phyloP scores from a whole-genome alignment of 2,329 filamentous ascomycete genomes.

The Alternaria arborescens region DNA sequence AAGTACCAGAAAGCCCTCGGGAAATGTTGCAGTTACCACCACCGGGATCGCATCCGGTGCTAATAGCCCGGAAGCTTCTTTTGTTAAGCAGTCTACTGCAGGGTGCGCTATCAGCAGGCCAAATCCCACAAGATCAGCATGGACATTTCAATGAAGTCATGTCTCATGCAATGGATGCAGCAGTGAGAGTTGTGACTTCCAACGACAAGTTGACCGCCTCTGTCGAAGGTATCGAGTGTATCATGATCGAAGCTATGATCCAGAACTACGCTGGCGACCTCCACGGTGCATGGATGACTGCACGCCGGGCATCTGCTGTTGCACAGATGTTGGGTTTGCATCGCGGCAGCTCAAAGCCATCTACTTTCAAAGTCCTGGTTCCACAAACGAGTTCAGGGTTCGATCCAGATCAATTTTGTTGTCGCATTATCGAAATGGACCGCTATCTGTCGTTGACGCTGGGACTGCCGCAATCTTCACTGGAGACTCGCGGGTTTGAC shows the following conservation, averaged over 20 bases:
- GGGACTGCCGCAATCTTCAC: background rate
- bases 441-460: background rate
- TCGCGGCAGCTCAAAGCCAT: background rate
- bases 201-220: background rate
- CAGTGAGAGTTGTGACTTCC: background rate
- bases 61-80: no score
- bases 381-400: background rate
- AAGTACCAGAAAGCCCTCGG: no score
- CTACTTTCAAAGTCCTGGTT: background rate
- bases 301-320: background rate
- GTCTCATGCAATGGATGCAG: background rate
- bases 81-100: no score
- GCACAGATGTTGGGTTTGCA: background rate
- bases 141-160: no score
- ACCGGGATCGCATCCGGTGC: no score
- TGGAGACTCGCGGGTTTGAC: background rate
- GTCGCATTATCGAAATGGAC: background rate
- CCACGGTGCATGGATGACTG: background rate
- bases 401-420: background rate
- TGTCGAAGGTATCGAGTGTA: background rate
- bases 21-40: no score
- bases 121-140: no score
- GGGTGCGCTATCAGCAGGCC: background rate
- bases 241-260: background rate
- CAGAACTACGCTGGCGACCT: background rate